Base-by-base conservation (phyloP, 139 green algal genomes). In the Pseudopediastrum boryanum region DNA sequence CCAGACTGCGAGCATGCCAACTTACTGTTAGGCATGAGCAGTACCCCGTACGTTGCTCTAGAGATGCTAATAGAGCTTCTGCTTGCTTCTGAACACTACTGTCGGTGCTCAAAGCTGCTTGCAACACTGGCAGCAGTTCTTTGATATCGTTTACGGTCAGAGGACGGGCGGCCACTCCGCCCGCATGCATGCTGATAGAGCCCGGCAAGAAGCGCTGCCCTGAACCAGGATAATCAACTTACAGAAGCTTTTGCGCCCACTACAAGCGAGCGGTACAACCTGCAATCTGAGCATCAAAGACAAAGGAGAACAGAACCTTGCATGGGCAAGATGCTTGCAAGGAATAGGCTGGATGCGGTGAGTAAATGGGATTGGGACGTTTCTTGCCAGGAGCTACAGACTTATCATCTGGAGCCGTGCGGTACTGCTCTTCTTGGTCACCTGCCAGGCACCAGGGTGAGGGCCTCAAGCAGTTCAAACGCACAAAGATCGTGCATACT, bases 11-110 rank as follows among this genome's bases (percentile, higher is more conserved):
- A 39, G 58, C 12, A 42, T 7, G 12, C 44, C 51, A 12, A 38
- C 85, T 70, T 62, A 97, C 94, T 59, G 89, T 85, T 0, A 98
- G 78, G 59, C 94, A 97, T 3, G 94, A 97, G 76, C 90, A 95
- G 81, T 94, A 98, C 29, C 92, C 91, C 23, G 82, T 66, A 1
- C 92, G 81, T 0, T 70, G 19, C 73, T 94, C 94, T 33, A 93
- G 78, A 0, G 84, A 65, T 2, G 78, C 42, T 58, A 98, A 69
- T 4, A 85, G 70, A 0, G 77, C 75, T 68, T 98, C 94, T 31
- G 94, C 88, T 38, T 87, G 75, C 71, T 92, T 94, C 36, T 92
- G 91, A 1, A 83, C 73, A 10, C 50, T 58, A 16, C 76, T n/a
- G n/a, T 94, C 87, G 19, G 81, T 71, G 74, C 84, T 96, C 0